These are phyloP conservation scores for Phytophthora podocarpi DNA, from an alignment of 352 stramenopile species.

Conservation along the genomic window DNA sequence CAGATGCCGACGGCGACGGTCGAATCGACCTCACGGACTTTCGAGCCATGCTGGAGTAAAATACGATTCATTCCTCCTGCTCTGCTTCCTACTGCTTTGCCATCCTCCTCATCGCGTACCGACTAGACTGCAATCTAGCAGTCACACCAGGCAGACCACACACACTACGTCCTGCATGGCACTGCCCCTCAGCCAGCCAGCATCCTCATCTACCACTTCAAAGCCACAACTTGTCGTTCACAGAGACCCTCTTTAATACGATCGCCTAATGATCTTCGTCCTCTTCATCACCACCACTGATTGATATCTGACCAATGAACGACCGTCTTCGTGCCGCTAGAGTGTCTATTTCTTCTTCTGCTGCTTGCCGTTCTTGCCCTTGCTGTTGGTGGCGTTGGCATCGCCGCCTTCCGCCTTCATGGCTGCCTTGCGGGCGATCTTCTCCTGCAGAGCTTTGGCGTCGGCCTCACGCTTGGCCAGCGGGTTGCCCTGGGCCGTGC, in stretches of 20 bases:
- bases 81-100: conserved; percentile 12
- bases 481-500: conserved; percentile 52
- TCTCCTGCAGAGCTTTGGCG: conserved; percentile 82
- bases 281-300: neutral
- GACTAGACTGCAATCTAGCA: no score
- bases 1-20: conserved; percentile 85
- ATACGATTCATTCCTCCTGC: conserved; percentile 24
- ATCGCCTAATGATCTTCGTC: neutral
- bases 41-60: conserved; percentile 66
- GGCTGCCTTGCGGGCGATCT: conserved; percentile 77
- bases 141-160: no score
- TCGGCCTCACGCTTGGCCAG: conserved; percentile 70
- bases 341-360: conserved; percentile 37
- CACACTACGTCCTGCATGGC: no score
- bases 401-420: conserved; percentile 60
- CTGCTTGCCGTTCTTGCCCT: conserved; percentile 47
- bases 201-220: no score
- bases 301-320: neutral
- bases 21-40: conserved; percentile 85
- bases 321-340: neutral
- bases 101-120: no score
- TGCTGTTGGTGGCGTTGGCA: conserved; percentile 22
- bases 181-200: no score
- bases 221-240: no score
- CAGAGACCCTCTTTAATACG: conserved; percentile 13